Conservation (phyloP, 2,329 filamentous ascomycete genomes). For the Microcyclospora pomicola region DNA sequence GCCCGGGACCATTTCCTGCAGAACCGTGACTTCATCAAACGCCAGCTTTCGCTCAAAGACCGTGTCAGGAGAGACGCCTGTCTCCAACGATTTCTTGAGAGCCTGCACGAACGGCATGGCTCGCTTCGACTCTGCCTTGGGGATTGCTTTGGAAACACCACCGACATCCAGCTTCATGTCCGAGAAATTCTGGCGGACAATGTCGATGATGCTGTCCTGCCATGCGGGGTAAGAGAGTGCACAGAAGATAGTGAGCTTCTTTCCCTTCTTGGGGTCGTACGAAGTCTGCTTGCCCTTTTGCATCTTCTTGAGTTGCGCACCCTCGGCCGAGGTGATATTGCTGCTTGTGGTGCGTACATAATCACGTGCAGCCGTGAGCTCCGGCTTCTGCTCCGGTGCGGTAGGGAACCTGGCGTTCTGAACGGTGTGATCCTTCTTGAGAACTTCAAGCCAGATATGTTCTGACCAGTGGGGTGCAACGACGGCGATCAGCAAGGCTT, state of each 20-base stretch:
- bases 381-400: conserved; percentile 49
- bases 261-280: conserved; percentile 84
- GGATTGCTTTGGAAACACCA: conserved; percentile 60
- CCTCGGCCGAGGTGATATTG: conserved; percentile 77
- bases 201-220: conserved; percentile 81
- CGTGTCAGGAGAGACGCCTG: conserved; percentile 45
- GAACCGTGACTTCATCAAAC: conserved; percentile 69
- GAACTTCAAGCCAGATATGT: conserved; percentile 83
- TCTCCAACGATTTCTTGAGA: conserved; percentile 68
- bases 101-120: conserved; percentile 92
- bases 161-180: conserved; percentile 60
- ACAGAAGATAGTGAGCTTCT: conserved; percentile 77
- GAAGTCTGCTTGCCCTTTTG: conserved; percentile 75
- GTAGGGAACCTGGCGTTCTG: conserved; percentile 67
- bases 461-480: conserved; percentile 91
- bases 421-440: conserved; percentile 61
- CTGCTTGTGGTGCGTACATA: conserved; percentile 65
- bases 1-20: conserved; percentile 64
- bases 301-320: conserved; percentile 71
- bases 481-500: conserved; percentile 67
- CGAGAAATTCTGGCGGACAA: conserved; percentile 60
- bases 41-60: conserved; percentile 74
- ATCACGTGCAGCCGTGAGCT: conserved; percentile 62
- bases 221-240: conserved; percentile 71
- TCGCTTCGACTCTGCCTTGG: conserved; percentile 89